Base-by-base conservation (phyloP, 2,329 filamentous ascomycete genomes). In the Aspergillus sp. region DNA sequence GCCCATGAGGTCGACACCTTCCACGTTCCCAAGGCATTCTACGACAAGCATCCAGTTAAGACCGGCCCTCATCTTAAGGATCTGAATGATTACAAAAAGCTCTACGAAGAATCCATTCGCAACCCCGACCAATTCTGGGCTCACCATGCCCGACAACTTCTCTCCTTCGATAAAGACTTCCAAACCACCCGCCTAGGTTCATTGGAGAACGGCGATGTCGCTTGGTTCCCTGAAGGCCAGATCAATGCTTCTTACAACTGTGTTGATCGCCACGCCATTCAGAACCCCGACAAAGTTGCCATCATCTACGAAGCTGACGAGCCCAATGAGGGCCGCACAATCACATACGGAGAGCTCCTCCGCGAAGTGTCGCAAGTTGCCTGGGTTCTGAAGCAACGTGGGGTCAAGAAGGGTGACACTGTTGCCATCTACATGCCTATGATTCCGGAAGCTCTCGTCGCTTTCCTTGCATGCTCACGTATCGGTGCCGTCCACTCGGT, bases 221-320 rank as follows among this genome's bases (percentile, higher is more conserved):
- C 92, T 62, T 99, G 95, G 93, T 99, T 98, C 73, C 79, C 93
- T 61, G 95, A 97, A 80, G 95, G 95, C 65, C 86, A 88, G 69
- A 82, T 99, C 71, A 99, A 99, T 71, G 95, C 95, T 62, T 95
- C 90, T 27, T 98, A 92, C 86, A 99, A 99, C 82, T 96, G 92
- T 72, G 88, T 99, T 64, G 95, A 99, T 73, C 90, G 95, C 61
- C 93, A 98, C 77, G 95, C 95, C n/a, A 85, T 96, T 78, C 92
- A 93, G 79, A 87, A 96, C 78, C 95, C 95, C 48, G 81, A 98
- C 79, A 91, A 89, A 79, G 87, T 95, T 48, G 95, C 95, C 74
- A 96, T 99, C 79, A 96, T 98, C 80, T 99, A 98, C 81, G 95
- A 99, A 81, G 93, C 93, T 60, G 95, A 99, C 70, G 95, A 99